Evolutionary conservation across 2,329 filamentous ascomycete species (phyloP), one percentile per base, ranked within the genome.

Genomic region (Sclerotinia minor): DNA sequence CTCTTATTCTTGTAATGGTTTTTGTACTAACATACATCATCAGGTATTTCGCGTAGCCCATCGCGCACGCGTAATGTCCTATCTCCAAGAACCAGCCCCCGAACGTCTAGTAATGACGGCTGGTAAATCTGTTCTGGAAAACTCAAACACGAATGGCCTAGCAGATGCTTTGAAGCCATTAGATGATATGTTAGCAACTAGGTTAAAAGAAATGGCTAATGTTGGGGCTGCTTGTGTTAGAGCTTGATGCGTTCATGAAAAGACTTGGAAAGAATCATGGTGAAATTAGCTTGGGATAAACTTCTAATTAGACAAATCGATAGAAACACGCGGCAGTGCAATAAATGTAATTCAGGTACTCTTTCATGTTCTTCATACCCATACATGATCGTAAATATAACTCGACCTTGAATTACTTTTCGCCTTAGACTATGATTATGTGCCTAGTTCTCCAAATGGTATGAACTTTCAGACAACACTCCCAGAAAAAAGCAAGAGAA

Each of bases 61-160:
- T 49, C 64, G 64, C 17, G 64, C 64, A n/a, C 53, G 54, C 19
- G 64, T 60, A 35, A 66, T 66, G 64, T 60, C 64, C 13, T 66
- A 66, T 59, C 32, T 66, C 6, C 29, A 66, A 50, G 54, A 60
- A n/a, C 54, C 64, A 2, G 64, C 64, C 3, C 64, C 64, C 1
- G 64, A 66, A 24, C 41, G 64, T n/a, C 49, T 66, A 3, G 17
- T 60, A 3, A 66, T 66, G 64, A 66, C 64, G 9, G 64, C 64
- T 24, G 64, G 64, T 8, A 66, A 66, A 44, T 66, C 64, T 1
- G 54, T 66, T 17, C 32, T 66, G 1, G 54, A 50, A 3, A 50
- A 35, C 9, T 41, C 53, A 9, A n/a, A 32, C 21, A n/a, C 32
- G 0, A 52, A 52, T 5, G 9, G 35, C n/a, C 3, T 66, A n/a